A percentile compares a stretch with the other conserved stretches of the same genome.
phyloP scores from a whole-genome alignment of 495 filamentous ascomycete genomes.

The Aspergillus coremiiformis region DNA sequence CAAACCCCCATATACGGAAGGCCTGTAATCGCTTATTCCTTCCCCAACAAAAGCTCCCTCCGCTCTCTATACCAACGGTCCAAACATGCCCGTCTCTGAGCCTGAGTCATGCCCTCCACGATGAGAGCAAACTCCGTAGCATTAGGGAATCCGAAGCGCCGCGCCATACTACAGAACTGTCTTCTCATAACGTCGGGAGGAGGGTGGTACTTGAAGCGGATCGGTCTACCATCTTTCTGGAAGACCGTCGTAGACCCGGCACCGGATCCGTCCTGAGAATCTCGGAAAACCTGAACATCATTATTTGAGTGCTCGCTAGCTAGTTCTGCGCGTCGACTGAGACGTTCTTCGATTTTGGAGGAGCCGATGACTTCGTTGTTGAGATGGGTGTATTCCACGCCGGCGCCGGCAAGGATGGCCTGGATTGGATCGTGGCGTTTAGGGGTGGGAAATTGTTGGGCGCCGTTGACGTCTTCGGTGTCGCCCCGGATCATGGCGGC shows the following conservation, averaged over 20 bases:
- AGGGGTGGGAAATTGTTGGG: conserved; percentile 3
- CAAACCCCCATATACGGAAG: neutral
- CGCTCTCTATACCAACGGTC: conserved; percentile 69
- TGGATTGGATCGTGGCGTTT: conserved; percentile 69
- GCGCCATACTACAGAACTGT: conserved; percentile 89
- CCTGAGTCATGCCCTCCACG: conserved; percentile 90
- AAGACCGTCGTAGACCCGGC: conserved; percentile 5
- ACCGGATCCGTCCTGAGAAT: conserved; percentile 21
- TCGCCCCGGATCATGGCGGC: conserved; percentile 58
- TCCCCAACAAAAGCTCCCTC: conserved; percentile 32
- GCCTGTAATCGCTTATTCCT: neutral
- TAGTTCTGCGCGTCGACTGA: conserved; percentile 68
- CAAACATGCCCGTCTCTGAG: conserved; percentile 68
- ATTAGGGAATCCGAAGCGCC: conserved; percentile 65
- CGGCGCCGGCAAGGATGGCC: conserved; percentile 80
- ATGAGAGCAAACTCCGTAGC: conserved; percentile 84
- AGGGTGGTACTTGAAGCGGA: conserved; percentile 67
- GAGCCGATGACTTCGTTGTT: conserved; percentile 94
- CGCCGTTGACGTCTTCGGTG: conserved; percentile 8
- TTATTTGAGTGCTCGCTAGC: conserved; percentile 46
- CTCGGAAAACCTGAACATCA: conserved; percentile 40
- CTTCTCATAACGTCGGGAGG: conserved; percentile 65
- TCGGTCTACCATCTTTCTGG: conserved; percentile 17
- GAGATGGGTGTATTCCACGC: conserved; percentile 92
- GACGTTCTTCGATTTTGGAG: conserved; percentile 70